Evolutionary conservation across 345 rosid genomes (phyloP).

Genomic region (Punica granatum): DNA sequence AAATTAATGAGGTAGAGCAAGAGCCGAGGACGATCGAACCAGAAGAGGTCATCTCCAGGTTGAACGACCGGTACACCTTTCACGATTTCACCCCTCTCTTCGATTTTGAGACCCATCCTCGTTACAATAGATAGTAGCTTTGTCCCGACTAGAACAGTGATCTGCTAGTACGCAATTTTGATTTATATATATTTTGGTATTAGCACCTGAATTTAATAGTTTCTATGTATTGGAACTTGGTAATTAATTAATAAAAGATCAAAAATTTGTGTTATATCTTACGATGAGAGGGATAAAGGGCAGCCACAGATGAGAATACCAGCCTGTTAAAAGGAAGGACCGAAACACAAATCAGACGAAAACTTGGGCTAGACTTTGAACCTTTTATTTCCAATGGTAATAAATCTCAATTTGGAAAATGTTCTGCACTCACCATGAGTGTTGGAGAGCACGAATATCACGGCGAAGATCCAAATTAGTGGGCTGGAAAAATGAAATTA

Average conservation of each 20-base stretch:
- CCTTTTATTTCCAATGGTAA: too few relatives aligned
- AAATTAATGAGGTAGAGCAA: constrained; percentile 76
- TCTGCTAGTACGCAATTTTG: constrained; percentile 25
- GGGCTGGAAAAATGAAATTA: constrained; percentile 37
- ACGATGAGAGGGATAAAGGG: constrained; percentile 81
- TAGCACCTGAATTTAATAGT: background rate
- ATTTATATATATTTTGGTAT: background rate
- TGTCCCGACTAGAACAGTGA: constrained; percentile 63
- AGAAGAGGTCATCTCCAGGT: constrained; percentile 78
- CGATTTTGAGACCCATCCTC: constrained; percentile 61
- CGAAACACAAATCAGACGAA: background rate
- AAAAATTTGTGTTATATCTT: constrained; percentile 17
- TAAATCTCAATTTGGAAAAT: background rate
- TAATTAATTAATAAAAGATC: background rate
- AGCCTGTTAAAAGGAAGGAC: constrained; percentile 36
- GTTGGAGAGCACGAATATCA: constrained; percentile 57
- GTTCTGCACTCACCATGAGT: constrained; percentile 45
- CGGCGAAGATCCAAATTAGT: constrained; percentile 69
- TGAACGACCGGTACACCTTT: constrained; percentile 76
- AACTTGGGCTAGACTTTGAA: background rate
- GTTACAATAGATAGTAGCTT: constrained; percentile 92
- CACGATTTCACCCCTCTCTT: constrained; percentile 66
- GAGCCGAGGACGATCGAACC: constrained; percentile 79
- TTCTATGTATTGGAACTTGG: too few relatives aligned
- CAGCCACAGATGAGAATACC: constrained; percentile 65